These are phyloP conservation scores for Xylariales sp. DNA, from an alignment of 2,329 filamentous ascomycete genomes.

Conservation along the genomic window DNA sequence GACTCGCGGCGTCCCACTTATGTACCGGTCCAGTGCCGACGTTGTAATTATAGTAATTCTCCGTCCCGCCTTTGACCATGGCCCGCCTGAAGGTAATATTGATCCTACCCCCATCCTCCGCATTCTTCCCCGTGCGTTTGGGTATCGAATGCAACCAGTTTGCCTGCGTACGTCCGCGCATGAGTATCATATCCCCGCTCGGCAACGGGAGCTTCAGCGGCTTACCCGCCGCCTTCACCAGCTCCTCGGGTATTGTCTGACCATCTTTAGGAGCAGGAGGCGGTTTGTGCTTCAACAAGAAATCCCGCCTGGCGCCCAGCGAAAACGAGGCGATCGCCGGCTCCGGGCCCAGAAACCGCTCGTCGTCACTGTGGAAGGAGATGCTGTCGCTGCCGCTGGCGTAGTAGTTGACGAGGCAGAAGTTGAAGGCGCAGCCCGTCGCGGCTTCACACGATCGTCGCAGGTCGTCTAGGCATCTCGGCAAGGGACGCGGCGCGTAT, in stretches of 20 bases:
- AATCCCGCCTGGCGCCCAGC: conserved; percentile 68
- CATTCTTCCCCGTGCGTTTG: conserved; percentile 62
- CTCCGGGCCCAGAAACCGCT: conserved; percentile 65
- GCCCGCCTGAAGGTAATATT: conserved; percentile 77
- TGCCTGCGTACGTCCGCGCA: conserved; percentile 69
- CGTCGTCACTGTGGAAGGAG: conserved; percentile 75
- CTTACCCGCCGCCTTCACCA: conserved; percentile 27
- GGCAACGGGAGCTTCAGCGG: conserved; percentile 49
- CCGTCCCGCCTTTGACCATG: conserved; percentile 66
- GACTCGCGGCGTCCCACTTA: conserved; percentile 55
- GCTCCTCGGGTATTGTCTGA: conserved; percentile 23
- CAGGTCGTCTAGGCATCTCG: conserved; percentile 62
- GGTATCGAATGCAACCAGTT: conserved; percentile 77
- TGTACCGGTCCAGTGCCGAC: conserved; percentile 66
- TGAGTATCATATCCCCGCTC: conserved; percentile 74
- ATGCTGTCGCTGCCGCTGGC: conserved; percentile 73
- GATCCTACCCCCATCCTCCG: conserved; percentile 58
- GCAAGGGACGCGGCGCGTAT: conserved; percentile 64
- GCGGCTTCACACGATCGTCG: conserved; percentile 59
- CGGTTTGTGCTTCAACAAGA: conserved; percentile 75
- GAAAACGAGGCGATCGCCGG: conserved; percentile 73
- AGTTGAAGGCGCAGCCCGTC: conserved; percentile 67
- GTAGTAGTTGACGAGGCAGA: conserved; percentile 80
- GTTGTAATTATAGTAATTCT: conserved; percentile 84
- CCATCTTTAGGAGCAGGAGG: conserved; percentile 26